Evolutionary conservation across 306 rosid species (phyloP), one percentile per base, ranked within the genome.

Genomic region (Dalbergia cochinchinensis): DNA sequence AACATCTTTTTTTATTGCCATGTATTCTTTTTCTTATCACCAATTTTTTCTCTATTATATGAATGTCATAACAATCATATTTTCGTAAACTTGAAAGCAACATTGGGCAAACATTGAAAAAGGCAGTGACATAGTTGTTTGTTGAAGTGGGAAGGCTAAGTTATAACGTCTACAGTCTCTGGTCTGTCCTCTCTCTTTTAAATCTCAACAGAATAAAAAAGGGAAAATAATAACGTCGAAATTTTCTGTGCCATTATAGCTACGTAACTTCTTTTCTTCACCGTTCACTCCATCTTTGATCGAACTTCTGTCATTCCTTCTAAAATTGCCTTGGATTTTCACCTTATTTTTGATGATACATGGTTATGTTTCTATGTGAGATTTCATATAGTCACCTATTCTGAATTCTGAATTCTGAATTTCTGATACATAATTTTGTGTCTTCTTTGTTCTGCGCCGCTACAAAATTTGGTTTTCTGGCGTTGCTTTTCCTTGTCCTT

Each of bases 111-210:
- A 83, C 72, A 63, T 83, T 78, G 79, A 79, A 83, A 79, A 69
- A 51, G 59, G 8, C 44, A 62, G 78, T 48, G 58, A 48, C 60
- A 34, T 65, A 26, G 71, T 76, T 19, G 76, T 72, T 74, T 54
- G 80, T 78, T 72, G 87, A 76, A 85, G 83, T 60, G n/a, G 77
- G 51, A 66, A 41, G 83, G 74, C 74, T 48, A 74, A 68, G 77
- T 78, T 72, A 85, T 79, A 77, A 19, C 62, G 33, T 16, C 12
- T 41, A 6, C 5, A 16, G 51, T 76, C 64, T 69, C 62, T 11
- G 79, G 45, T 73, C 61, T 54, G 19, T 74, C 37, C 47, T 31
- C 61, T 48, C 65, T 26, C 33, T 70, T 60, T 44, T 47, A 31
- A 47, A 2, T 73, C 72, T 41, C 13, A 53, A 64, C 6, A 63